Evolutionary conservation across 2,329 filamentous ascomycete genomes (phyloP).

Genomic region (Metarhizium humberi): DNA sequence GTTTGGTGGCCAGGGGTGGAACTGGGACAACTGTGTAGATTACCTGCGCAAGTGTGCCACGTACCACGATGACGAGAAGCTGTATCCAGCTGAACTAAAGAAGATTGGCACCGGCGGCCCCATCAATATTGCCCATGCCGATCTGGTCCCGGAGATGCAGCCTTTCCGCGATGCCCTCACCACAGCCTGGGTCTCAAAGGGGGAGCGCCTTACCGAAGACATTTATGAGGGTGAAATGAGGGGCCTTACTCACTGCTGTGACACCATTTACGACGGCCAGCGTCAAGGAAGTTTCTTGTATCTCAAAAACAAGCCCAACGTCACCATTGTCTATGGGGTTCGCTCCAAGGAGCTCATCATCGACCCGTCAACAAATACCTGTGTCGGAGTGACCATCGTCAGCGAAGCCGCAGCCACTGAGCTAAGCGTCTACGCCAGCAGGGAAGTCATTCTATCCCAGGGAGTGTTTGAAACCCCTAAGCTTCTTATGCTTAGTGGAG

Average conservation of each 20-base stretch:
- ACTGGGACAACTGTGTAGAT: slow-evolving; percentile 37
- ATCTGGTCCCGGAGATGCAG: slow-evolving; percentile 40
- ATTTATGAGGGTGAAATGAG: slow-evolving; percentile 37
- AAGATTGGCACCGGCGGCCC: slow-evolving; percentile 44
- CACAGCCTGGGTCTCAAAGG: slow-evolving; percentile 44
- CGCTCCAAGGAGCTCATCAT: slow-evolving; percentile 46
- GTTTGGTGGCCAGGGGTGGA: slow-evolving; percentile 59
- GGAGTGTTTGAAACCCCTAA: no score
- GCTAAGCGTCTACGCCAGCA: no score
- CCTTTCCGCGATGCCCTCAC: slow-evolving; percentile 40
- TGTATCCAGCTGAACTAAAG: slow-evolving; percentile 33
- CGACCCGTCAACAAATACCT: slow-evolving; percentile 20
- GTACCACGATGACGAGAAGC: slow-evolving; percentile 41
- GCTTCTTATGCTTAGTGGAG: no score
- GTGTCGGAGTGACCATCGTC: no score
- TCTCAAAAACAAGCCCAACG: slow-evolving; percentile 42
- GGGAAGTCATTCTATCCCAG: no score
- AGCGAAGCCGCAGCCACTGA: no score
- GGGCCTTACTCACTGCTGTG: slow-evolving; percentile 42
- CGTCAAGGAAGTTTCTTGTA: slow-evolving; percentile 43
- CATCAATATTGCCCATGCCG: slow-evolving; percentile 43
- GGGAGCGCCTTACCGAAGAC: slow-evolving; percentile 39
- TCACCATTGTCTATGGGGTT: slow-evolving; percentile 38
- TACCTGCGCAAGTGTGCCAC: slow-evolving; percentile 48
- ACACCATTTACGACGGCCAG: slow-evolving; percentile 47